A percentile compares a stretch with the other conserved stretches of the same genome.
phyloP scores from a whole-genome alignment of 176 grass and related monocot genomes.

The Chrysopogon serrulatus region DNA sequence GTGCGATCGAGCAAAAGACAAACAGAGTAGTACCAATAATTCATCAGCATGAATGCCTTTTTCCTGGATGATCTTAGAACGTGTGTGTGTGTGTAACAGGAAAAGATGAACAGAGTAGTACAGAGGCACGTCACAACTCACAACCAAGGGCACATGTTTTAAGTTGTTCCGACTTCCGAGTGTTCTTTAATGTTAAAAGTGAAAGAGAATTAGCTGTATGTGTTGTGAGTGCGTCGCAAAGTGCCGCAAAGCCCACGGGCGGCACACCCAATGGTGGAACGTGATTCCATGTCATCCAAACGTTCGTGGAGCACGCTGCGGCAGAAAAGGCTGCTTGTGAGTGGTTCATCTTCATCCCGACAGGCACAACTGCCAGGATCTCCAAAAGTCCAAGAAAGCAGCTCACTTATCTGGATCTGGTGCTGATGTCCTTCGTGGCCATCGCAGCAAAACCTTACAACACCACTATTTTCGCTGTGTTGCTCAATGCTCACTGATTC shows the following conservation, averaged over 20 bases:
- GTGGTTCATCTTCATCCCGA: neutral
- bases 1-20: neutral
- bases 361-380: neutral
- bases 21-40: neutral
- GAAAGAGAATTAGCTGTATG: neutral
- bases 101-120: neutral
- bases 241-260: neutral
- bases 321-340: neutral
- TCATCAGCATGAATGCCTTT: neutral
- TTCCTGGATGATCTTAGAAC: neutral
- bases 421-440: neutral
- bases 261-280: neutral
- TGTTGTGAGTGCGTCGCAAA: constrained; percentile 19
- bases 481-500: neutral
- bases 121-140: neutral
- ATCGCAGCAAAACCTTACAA: neutral
- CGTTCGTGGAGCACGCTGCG: neutral
- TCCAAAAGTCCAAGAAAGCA: neutral
- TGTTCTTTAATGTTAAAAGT: no score
- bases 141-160: neutral
- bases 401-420: neutral
- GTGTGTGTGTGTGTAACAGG: neutral
- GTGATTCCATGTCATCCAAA: constrained; percentile 15
- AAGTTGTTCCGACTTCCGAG: neutral
- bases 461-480: no score